Evolutionary conservation across 2,329 filamentous ascomycete species (phyloP).

Genomic region (Aspergillus melleus): DNA sequence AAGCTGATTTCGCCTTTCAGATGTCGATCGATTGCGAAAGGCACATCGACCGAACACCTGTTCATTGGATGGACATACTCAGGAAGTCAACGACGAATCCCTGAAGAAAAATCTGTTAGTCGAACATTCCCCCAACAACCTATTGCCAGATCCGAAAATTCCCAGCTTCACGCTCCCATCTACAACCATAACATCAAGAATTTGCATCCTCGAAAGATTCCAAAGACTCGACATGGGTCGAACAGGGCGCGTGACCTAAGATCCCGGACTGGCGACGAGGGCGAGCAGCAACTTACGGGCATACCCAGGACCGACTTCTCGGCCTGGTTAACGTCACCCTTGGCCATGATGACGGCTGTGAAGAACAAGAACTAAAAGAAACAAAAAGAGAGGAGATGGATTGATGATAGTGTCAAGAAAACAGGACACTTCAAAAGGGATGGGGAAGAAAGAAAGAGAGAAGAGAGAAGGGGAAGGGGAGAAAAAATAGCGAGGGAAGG

Average conservation of each 20-base stretch:
- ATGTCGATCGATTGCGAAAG: constrained; percentile 12
- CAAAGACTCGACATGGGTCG: background rate
- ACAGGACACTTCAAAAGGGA: constrained; percentile 32
- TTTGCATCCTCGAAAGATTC: background rate
- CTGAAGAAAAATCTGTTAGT: constrained; percentile 50
- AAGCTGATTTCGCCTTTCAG: background rate
- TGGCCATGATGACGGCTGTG: constrained; percentile 47
- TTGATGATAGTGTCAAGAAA: constrained; percentile 33
- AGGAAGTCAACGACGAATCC: constrained; percentile 98
- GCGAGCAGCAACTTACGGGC: constrained; percentile 42
- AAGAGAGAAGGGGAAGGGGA: constrained; percentile 43
- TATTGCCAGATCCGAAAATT: constrained; percentile 5
- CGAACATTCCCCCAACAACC: constrained; percentile 1
- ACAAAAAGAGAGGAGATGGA: constrained; percentile 40
- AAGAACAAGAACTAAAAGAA: constrained; percentile 42
- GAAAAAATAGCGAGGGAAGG: constrained; percentile 36
- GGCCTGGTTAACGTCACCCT: constrained; percentile 50
- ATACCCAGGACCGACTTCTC: constrained; percentile 58
- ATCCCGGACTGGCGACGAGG: constrained; percentile 14
- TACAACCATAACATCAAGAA: background rate
- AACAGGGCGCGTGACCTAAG: constrained; percentile 10
- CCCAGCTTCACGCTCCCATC: background rate
- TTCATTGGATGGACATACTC: constrained; percentile 68
- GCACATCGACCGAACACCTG: constrained; percentile 3
- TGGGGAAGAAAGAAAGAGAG: constrained; percentile 46